Base-by-base conservation (phyloP, 192 early-diverging fungal genomes). In the Irineochytrium annulatum region DNA sequence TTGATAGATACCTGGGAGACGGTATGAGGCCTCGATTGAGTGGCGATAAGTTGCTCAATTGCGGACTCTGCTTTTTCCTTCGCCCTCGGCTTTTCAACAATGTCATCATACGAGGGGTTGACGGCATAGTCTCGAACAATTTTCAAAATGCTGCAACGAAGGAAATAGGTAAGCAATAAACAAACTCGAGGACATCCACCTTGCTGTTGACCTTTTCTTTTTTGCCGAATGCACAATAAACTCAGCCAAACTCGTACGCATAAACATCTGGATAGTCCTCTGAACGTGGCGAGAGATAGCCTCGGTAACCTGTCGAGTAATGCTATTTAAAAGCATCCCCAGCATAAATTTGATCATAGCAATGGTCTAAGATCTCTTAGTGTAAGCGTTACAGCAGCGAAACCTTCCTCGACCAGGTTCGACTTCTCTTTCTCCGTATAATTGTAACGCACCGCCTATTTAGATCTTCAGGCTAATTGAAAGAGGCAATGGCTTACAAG, bases 331-430 rank as follows among this genome's bases (percentile, higher is more conserved):
- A n/a, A 80, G 41, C 32, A 60, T 22, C 13, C 37, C 20, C 5
- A 62, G 19, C 29, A 80, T 57, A 41, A 45, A 55, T 52, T 80
- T 81, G 59, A 81, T 77, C 70, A 81, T 80, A 29, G 62, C 39
- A 20, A 80, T 68, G 57, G 61, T 69, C 68, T 75, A 24, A 22
- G 6, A 17, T 41, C 8, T 41, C 8, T 41, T 41, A 41, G 37
- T n/a, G 37, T 41, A 13, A 41, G 8, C 37, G 8, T 13, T 41
- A 41, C 8, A 13, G 37, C n/a, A 8, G 8, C 8, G n/a, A 41
- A 41, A 19, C 20, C 32, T 51, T 75, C 76, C 65, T 79, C 70
- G 34, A 82, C 65, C 13, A 83, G 49, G 14, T 66, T 67, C 17
- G 35, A 27, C 52, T 73, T 75, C 30, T 82, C 79, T 31, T 74